Evolutionary conservation across 164 flowering plant genomes (phyloP).

Genomic region (Amborella trichopoda): DNA sequence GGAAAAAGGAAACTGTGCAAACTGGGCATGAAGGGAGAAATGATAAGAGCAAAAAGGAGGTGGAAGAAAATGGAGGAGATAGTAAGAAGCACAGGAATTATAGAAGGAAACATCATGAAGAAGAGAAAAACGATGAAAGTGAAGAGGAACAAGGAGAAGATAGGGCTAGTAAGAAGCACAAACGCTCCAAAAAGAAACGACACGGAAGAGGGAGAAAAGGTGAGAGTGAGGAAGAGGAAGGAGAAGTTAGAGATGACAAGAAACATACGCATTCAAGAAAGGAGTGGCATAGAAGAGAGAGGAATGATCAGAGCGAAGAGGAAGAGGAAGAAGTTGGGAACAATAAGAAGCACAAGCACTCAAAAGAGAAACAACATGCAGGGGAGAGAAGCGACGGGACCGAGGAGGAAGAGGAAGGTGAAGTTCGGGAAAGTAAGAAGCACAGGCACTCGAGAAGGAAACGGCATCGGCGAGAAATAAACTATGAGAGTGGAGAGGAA

Average conservation of each 20-base stretch:
- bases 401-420: constrained; percentile 25
- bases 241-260: too few relatives aligned
- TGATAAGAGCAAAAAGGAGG: constrained; percentile 5
- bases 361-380: constrained; percentile 29
- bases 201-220: too few relatives aligned
- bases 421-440: constrained; percentile 12
- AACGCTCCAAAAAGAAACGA: too few relatives aligned
- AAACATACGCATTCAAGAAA: too few relatives aligned
- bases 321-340: constrained; percentile 24
- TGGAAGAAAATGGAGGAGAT: constrained; percentile 23
- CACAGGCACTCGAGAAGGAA: constrained; percentile 18
- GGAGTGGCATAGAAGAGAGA: too few relatives aligned
- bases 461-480: not conserved
- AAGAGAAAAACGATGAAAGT: constrained; percentile 34
- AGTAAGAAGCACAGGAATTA: constrained; percentile 47
- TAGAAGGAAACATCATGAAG: constrained; percentile 30
- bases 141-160: too few relatives aligned
- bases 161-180: too few relatives aligned
- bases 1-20: not conserved
- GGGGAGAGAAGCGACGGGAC: constrained; percentile 36
- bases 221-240: too few relatives aligned
- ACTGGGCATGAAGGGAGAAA: not conserved
- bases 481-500: constrained; percentile 20
- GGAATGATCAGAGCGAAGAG: not conserved
- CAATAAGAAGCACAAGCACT: constrained; percentile 45